Base-by-base conservation (phyloP, 108 stramenopile species). In the Poteriospumella lacustris region DNA sequence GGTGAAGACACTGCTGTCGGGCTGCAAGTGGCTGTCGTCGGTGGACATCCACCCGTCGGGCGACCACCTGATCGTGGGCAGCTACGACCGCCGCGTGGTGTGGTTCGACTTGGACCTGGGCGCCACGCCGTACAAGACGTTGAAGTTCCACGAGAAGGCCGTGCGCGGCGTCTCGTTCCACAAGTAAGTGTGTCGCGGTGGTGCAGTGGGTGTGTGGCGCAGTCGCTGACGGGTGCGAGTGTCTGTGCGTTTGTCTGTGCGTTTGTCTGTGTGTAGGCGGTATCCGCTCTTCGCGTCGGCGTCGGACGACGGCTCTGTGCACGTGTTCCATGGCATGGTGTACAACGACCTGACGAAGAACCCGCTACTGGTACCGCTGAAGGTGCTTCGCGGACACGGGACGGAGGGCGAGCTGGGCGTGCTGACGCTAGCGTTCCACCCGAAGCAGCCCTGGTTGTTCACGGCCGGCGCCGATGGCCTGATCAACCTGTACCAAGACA, bases 371-470 rank as follows among this genome's bases (percentile, higher is more conserved):
- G 95, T 99, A 12, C 99, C 99, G 0, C 95, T 99, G 29, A 99
- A 99, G 87, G 91, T 97, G 12, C 82, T 99, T 39, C 78, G 92
- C 24, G 96, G 92, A 0, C 96, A 97, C 82, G 76, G 83, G 34
- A 79, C 89, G 31, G 80, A 83, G 5, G 91, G 92, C 56, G 94
- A 89, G 42, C 78, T 96, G 34, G 99, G 97, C 3, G 95, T 92
- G 2, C 73, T 97, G 76, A 87, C 88, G 0, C 69, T 91, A 38
- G 87, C 85, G 28, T 99, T 95, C 76, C 97, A 98, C 85, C 97
- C 96, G 1, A 90, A 90, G 60, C 97, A 98, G 84, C 99, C 99
- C n/a, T 99, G 99, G 99, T 58, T 98, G 1, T 96, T 99, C 85
- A 93, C 95, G 0, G 93, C 81, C 42, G 97, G 99, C 1, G 95